Evolutionary conservation across 257 asterid species (phyloP), one percentile per base, ranked within the genome.

Genomic region (Solanum tarijense): DNA sequence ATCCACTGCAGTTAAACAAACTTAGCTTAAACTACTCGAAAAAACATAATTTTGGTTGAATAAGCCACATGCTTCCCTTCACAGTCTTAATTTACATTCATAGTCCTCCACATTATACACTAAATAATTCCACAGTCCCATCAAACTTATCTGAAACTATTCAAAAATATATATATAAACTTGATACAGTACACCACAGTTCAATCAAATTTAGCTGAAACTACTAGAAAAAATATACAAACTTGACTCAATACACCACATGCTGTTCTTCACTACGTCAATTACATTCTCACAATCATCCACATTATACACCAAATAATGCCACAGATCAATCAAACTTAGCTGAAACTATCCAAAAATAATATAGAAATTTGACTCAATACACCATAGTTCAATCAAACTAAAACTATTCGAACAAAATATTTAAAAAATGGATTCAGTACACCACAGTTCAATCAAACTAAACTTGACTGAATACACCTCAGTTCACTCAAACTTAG

Each of bases 281-380:
- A 95, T 89, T 87, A 96, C 95, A 88, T 91, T 95, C 90, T 92
- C 94, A 85, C 95, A 96, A 89, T 93, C 97, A 72, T 91, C 98
- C 85, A 88, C 88, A 71, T 92, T 90, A 98, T 96, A 89, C 71
- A 62, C 84, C 21, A 86, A 71, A 60, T 14, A 41, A 74, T 85
- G 21, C 39, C 41, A 14, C 1, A 7, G 78, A 34, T 18, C 29
- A 73, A 18, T 73, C 27, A 35, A 73, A 73, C 14, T 34, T 34
- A 34, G 46, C 46, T 73, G 46, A 73, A 73, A 73, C 81, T 73
- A 34, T 12, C 38, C 81, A 12, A 20, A 73, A 73, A 18, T 29
- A 69, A 31, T 31, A 69, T 12, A 69, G 5, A 69, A 27, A 66
- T 66, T 66, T 66, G 35, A 66, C 35, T 25, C 35, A 27, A 66